Evolutionary conservation across 176 grass and related monocot genomes (phyloP).

Genomic region (Olyra latifolia): DNA sequence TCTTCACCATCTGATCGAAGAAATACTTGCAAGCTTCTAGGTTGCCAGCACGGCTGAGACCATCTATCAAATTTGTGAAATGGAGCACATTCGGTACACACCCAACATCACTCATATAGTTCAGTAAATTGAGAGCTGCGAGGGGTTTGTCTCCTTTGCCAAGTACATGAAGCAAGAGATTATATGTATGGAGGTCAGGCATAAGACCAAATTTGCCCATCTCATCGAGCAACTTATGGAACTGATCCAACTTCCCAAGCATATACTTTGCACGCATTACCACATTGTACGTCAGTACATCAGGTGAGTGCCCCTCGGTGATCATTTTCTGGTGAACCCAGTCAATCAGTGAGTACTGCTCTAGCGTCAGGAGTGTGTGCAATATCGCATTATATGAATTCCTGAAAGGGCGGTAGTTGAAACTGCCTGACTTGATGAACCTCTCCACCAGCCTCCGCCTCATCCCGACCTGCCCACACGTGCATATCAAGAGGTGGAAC

Average conservation of each 20-base stretch:
- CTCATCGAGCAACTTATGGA: slow-evolving; percentile 81
- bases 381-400: slow-evolving; percentile 85
- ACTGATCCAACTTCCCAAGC: slow-evolving; percentile 82
- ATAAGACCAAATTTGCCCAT: slow-evolving; percentile 72
- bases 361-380: slow-evolving; percentile 64
- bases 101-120: slow-evolving; percentile 86
- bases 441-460: slow-evolving; percentile 67
- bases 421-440: slow-evolving; percentile 75
- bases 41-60: slow-evolving; percentile 86
- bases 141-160: slow-evolving; percentile 91
- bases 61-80: slow-evolving; percentile 97
- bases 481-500: slow-evolving; percentile 80
- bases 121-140: slow-evolving; percentile 88
- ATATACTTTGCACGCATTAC: slow-evolving; percentile 94
- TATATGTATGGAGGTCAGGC: slow-evolving; percentile 86
- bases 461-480: slow-evolving; percentile 64
- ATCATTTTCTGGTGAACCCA: slow-evolving; percentile 93
- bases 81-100: slow-evolving; percentile 78
- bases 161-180: slow-evolving; percentile 90
- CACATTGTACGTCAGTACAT: slow-evolving; percentile 90
- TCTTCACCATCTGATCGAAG: slow-evolving; percentile 94
- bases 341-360: slow-evolving; percentile 79
- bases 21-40: slow-evolving; percentile 95
- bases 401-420: slow-evolving; percentile 77
- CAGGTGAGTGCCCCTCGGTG: slow-evolving; percentile 60